Evolutionary conservation across 495 filamentous ascomycete genomes (phyloP), one percentile per base, ranked within the genome.

Genomic region (Xanthoparmelia taractica): DNA sequence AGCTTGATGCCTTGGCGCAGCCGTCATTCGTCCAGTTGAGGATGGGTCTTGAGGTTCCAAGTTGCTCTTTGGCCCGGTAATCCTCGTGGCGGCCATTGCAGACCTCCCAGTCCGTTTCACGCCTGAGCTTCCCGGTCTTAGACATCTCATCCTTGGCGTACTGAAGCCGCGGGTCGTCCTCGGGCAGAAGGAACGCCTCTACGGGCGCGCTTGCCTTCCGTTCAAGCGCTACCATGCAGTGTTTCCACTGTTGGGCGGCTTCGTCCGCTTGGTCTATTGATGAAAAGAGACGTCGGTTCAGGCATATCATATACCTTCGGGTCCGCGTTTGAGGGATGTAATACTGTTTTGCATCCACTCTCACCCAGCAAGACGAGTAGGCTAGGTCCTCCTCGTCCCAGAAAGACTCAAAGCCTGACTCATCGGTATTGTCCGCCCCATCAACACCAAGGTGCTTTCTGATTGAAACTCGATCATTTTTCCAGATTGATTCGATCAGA

Each of bases 321-420:
- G 77, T 76, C 1, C 91, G 77, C 8, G 91, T 96, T 43, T 96
- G 91, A 0, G 91, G 91, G 4, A 95, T 74, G 56, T 91, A 92
- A 69, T 81, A 93, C 0, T 88, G 68, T 69, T 93, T 94, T 2
- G 85, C 87, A 67, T 96, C 89, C 0, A 89, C 68, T 8, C 71
- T 63, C 8, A 70, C 37, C 18, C 72, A 74, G 8, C 65, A 64
- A 2, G 79, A 77, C 2, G 76, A 67, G 69, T 94, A 96, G 18
- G 78, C 81, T 27, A 84, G 73, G 23, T 60, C 37, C 15, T 29
- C 23, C 11, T 48, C 25, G 0, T 65, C 64, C 10, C 60, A 60
- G 25, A 48, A 23, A 31, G 8, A 37, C 2, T 43, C 38, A 38
- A 15, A 12, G 20, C 8, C 23, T 4, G 8, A 4, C 5, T 47